Conservation (phyloP, 2,329 filamentous ascomycete species). For the Alternaria sp. region DNA sequence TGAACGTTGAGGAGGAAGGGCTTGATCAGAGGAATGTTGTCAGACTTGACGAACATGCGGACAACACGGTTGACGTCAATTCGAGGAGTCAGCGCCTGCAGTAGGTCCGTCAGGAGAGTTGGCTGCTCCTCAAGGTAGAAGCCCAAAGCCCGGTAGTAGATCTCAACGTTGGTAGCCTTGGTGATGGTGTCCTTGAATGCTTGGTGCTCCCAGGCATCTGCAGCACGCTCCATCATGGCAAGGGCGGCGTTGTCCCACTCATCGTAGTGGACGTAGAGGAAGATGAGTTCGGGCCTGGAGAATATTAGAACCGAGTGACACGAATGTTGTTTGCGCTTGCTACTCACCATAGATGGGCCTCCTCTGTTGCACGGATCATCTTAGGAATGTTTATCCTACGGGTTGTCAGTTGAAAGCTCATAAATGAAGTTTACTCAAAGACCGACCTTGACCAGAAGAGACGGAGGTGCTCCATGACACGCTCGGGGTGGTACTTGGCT, state of each 20-base stretch:
- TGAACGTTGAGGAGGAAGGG: conserved; percentile 97
- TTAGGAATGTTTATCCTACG: conserved; percentile 94
- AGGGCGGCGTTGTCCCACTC: conserved; percentile 97
- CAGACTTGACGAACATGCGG: conserved; percentile 97
- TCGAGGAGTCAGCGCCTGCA: conserved; percentile 88
- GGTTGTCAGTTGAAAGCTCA: conserved; percentile 37
- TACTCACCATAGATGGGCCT: conserved; percentile 78
- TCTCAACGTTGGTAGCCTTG: conserved; percentile 98
- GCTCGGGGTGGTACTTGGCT: conserved; percentile 92
- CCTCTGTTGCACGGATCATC: conserved; percentile 91
- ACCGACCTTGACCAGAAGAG: conserved; percentile 75
- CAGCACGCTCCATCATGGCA: conserved; percentile 95
- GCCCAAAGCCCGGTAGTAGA: conserved; percentile 96
- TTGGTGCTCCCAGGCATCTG: conserved; percentile 98
- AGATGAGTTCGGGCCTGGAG: conserved; percentile 83
- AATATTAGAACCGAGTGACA: neutral
- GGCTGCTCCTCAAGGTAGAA: conserved; percentile 99
- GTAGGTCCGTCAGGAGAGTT: conserved; percentile 90
- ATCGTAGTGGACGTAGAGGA: conserved; percentile 98
- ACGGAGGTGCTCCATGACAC: conserved; percentile 97
- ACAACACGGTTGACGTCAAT: conserved; percentile 99
- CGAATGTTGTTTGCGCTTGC: neutral
- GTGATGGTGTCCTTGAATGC: conserved; percentile 99
- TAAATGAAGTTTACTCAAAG: neutral
- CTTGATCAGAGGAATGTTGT: conserved; percentile 98